These are phyloP conservation scores for Globisporangium megalacanthum DNA, from an alignment of 352 stramenopile species.

Conservation along the genomic window DNA sequence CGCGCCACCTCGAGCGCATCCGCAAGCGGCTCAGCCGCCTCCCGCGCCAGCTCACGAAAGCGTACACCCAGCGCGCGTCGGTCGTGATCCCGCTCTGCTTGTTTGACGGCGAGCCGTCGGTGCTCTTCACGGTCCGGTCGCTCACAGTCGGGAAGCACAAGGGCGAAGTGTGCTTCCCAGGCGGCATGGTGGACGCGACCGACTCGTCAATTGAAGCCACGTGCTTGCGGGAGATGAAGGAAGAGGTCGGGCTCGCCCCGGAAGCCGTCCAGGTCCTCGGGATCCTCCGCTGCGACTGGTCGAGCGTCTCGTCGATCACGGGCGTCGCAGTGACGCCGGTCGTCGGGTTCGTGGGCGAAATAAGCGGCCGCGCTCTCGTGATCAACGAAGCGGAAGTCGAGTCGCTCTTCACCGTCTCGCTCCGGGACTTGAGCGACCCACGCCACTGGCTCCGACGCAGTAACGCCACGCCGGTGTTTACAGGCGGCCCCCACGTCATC, in stretches of 20 bases:
- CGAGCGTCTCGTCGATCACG: slow-evolving; percentile 91
- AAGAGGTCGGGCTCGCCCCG: slow-evolving; percentile 92
- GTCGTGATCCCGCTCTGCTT: slow-evolving; percentile 97
- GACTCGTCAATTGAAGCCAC: slow-evolving; percentile 94
- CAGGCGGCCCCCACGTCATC: slow-evolving; percentile 92
- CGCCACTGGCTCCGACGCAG: slow-evolving; percentile 74
- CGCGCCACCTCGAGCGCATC: slow-evolving; percentile 89
- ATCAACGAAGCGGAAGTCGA: slow-evolving; percentile 96
- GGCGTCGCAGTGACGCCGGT: slow-evolving; percentile 97
- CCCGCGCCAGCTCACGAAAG: slow-evolving; percentile 91
- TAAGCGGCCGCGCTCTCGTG: slow-evolving; percentile 85
- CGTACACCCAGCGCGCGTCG: slow-evolving; percentile 86
- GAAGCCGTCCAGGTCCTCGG: slow-evolving; percentile 90
- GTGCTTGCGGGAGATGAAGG: slow-evolving; percentile 97
- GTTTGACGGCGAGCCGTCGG: slow-evolving; percentile 90
- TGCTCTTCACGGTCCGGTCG: slow-evolving; percentile 95
- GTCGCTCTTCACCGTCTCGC: slow-evolving; percentile 93
- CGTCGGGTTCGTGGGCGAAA: slow-evolving; percentile 94
- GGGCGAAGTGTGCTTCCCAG: slow-evolving; percentile 96
- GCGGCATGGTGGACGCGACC: slow-evolving; percentile 92
- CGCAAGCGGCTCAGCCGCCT: slow-evolving; percentile 93
- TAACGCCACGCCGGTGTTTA: slow-evolving; percentile 92
- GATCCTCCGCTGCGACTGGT: slow-evolving; percentile 95
- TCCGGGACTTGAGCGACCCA: slow-evolving; percentile 83
- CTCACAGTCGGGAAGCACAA: slow-evolving; percentile 90